Evolutionary conservation across 257 asterid genomes (phyloP).

Genomic region (Misopates orontium): DNA sequence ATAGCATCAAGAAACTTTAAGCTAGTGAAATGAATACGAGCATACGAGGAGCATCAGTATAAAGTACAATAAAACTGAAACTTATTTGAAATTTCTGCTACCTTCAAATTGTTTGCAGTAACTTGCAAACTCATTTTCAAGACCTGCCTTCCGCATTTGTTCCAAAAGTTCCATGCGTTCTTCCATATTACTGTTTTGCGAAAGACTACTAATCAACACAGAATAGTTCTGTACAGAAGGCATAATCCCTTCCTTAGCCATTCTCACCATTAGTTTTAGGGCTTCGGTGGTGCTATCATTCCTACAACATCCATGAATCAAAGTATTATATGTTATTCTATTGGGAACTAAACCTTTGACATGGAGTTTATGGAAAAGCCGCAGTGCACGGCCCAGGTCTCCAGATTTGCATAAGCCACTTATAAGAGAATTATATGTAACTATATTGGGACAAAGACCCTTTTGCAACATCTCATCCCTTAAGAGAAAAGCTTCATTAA

Average conservation of each 20-base stretch:
- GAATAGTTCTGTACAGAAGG: slow-evolving; percentile 55
- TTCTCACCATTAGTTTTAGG: slow-evolving; percentile 57
- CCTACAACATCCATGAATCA: slow-evolving; percentile 70
- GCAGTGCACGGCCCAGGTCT: slow-evolving; percentile 68
- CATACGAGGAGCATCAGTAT: background rate
- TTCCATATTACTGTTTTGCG: slow-evolving; percentile 42
- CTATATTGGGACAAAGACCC: slow-evolving; percentile 75
- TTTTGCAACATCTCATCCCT: slow-evolving; percentile 79
- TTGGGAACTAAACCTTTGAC: slow-evolving; percentile 65
- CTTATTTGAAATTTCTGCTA: slow-evolving; percentile 13
- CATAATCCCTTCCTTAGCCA: slow-evolving; percentile 60
- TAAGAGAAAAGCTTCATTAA: slow-evolving; percentile 75
- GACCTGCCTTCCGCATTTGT: slow-evolving; percentile 43
- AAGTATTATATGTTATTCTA: slow-evolving; percentile 66
- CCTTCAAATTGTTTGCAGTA: slow-evolving; percentile 36
- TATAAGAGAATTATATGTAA: slow-evolving; percentile 76
- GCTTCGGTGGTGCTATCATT: slow-evolving; percentile 58
- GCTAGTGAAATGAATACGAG: background rate
- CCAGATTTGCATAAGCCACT: slow-evolving; percentile 84
- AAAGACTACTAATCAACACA: slow-evolving; percentile 45
- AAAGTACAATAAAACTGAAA: background rate
- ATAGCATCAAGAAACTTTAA: too few relatives aligned
- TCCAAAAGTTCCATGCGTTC: slow-evolving; percentile 46
- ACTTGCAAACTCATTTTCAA: slow-evolving; percentile 29
- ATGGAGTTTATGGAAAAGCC: slow-evolving; percentile 71